phyloP scores from a whole-genome alignment of 495 filamentous ascomycete species.

The Penicillium maclennaniae region DNA sequence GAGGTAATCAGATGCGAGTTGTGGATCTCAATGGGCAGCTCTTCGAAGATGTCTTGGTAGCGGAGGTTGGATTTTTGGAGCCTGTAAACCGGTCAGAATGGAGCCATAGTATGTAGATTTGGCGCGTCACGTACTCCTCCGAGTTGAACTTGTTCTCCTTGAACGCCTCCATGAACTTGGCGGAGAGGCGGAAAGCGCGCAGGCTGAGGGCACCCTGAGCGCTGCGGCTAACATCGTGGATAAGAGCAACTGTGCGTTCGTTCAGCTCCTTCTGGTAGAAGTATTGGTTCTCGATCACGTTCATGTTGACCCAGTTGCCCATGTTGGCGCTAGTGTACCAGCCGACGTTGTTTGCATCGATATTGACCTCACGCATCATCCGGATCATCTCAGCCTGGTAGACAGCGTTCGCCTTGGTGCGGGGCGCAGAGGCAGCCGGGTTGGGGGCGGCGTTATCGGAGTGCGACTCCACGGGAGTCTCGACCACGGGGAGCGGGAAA shows the following conservation, averaged over 20 bases:
- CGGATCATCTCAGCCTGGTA: constrained; percentile 99
- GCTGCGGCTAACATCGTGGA: constrained; percentile 92
- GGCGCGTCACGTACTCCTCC: constrained; percentile 63
- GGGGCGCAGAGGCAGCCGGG: constrained; percentile 80
- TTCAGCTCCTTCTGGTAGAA: constrained; percentile 93
- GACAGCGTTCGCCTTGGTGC: constrained; percentile 78
- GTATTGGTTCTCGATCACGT: constrained; percentile 96
- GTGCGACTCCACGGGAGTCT: constrained; percentile 72
- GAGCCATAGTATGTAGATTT: constrained; percentile 1
- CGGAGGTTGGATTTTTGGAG: constrained; percentile 87
- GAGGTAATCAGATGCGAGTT: constrained; percentile 96
- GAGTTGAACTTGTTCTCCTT: constrained; percentile 97
- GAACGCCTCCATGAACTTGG: constrained; percentile 84
- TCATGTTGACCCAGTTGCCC: constrained; percentile 93
- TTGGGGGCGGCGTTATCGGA: constrained; percentile 72
- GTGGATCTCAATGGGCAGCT: constrained; percentile 88
- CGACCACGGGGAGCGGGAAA: constrained; percentile 89
- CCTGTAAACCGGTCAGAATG: constrained; percentile 42
- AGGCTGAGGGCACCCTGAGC: constrained; percentile 86
- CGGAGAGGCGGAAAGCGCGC: constrained; percentile 84
- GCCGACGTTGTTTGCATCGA: constrained; percentile 95
- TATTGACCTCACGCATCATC: constrained; percentile 92
- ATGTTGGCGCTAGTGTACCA: constrained; percentile 99
- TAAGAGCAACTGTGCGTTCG: constrained; percentile 86
- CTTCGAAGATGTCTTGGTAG: constrained; percentile 90